Conservation (phyloP, 495 filamentous ascomycete genomes). For the Oidiodendron maius region DNA sequence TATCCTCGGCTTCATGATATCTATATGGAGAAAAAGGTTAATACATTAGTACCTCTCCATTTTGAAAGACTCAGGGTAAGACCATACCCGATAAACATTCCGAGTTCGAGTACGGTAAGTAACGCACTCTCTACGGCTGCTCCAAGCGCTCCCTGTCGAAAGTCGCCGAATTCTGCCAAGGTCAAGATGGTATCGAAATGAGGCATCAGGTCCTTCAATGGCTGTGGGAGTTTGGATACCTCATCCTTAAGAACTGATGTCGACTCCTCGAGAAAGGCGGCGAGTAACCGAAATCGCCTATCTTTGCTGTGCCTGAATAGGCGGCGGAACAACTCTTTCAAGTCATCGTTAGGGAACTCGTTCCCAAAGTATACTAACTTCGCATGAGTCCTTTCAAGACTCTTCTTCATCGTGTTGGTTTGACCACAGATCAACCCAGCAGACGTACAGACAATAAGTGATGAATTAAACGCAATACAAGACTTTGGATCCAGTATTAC, state of each 20-base stretch:
- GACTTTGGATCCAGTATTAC: too few species aligned
- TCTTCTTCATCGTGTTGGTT: too few species aligned
- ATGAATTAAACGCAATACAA: too few species aligned
- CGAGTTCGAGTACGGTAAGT: conserved; percentile 30
- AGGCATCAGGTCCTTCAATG: conserved; percentile 22
- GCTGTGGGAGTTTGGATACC: conserved; percentile 11
- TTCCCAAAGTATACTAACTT: background rate
- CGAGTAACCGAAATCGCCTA: conserved; percentile 25
- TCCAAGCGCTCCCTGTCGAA: conserved; percentile 28
- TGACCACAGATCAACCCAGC: too few species aligned
- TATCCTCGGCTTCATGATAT: conserved; percentile 22
- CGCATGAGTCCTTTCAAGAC: too few species aligned
- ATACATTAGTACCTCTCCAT: background rate
- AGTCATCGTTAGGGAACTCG: conserved; percentile 23
- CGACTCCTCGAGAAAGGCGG: conserved; percentile 31
- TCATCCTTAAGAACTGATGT: conserved; percentile 33
- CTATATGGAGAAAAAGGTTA: background rate
- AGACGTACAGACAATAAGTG: too few species aligned
- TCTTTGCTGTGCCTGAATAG: conserved; percentile 36
- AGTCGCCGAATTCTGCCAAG: conserved; percentile 27
- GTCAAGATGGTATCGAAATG: conserved; percentile 32
- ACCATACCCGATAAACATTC: conserved; percentile 35
- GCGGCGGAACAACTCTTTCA: conserved; percentile 32
- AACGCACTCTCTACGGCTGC: conserved; percentile 34
- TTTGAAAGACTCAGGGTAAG: too few species aligned